These are phyloP conservation scores for Fonsecaea pugnacius DNA, from an alignment of 2,329 filamentous ascomycete species.

Conservation along the genomic window DNA sequence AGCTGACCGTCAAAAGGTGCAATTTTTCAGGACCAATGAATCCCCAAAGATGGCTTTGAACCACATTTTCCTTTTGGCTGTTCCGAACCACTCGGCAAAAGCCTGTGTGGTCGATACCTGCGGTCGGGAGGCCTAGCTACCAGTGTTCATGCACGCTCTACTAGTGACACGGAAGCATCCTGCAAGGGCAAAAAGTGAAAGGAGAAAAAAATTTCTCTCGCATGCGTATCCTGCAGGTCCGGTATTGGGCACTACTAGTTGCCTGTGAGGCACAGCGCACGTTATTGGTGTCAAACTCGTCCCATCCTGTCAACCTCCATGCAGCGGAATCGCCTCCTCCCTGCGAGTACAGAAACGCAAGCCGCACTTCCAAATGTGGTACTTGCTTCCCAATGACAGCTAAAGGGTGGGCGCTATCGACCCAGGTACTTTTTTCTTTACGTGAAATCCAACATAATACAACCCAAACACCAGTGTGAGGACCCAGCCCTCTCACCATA, in stretches of 20 bases:
- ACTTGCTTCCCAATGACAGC: slow-evolving; percentile 1
- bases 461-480: neutral
- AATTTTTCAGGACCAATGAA: slow-evolving; percentile 23
- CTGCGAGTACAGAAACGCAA: neutral
- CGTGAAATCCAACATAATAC: neutral
- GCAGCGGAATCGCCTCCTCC: neutral
- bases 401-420: neutral
- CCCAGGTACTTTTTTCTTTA: neutral
- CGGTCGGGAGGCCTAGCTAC: neutral
- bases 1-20: slow-evolving; percentile 17
- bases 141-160: slow-evolving; percentile 12
- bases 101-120: neutral
- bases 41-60: neutral
- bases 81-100: neutral
- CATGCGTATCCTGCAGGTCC: slow-evolving; percentile 12
- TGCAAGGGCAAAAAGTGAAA: slow-evolving; percentile 4
- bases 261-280: neutral
- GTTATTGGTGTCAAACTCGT: neutral
- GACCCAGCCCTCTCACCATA: neutral
- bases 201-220: slow-evolving; percentile 12
- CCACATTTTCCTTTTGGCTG: neutral
- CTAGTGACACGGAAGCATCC: slow-evolving; percentile 5
- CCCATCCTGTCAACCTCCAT: neutral
- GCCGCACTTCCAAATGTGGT: neutral
- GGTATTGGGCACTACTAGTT: neutral